These are phyloP conservation scores for Wallacemonas sp. DNA, from an alignment of 208 protist genomes.

Conservation along the genomic window DNA sequence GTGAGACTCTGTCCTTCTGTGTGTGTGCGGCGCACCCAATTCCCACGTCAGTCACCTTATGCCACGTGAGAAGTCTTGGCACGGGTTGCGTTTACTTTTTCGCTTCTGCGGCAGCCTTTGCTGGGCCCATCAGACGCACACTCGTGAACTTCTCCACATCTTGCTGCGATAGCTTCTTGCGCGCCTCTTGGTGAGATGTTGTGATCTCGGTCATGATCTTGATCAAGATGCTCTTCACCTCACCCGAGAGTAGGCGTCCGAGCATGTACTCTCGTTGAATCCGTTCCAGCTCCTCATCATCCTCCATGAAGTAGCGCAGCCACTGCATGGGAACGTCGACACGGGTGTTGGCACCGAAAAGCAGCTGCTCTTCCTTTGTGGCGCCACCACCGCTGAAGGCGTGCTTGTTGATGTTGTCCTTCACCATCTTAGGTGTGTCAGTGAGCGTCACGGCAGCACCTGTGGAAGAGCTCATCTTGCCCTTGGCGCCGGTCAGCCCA, in stretches of 20 bases:
- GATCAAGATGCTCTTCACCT: slow-evolving; percentile 97
- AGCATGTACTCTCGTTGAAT: slow-evolving; percentile 91
- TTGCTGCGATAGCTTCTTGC: slow-evolving; percentile 90
- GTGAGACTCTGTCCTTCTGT: no score
- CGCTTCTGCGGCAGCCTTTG: slow-evolving; percentile 32
- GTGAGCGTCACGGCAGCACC: slow-evolving; percentile 96
- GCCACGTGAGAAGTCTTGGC: no score
- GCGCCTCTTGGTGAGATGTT: slow-evolving; percentile 86
- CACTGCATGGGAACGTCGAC: slow-evolving; percentile 98
- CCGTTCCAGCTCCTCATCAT: slow-evolving; percentile 93
- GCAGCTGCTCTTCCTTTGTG: slow-evolving; percentile 97
- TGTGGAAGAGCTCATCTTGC: slow-evolving; percentile 98
- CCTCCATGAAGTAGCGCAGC: slow-evolving; percentile 98
- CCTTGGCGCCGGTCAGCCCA: slow-evolving; percentile 94
- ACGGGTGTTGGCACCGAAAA: slow-evolving; percentile 92
- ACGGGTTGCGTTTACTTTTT: background rate
- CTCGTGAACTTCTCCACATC: slow-evolving; percentile 71
- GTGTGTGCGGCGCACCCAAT: no score
- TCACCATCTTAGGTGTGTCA: slow-evolving; percentile 95
- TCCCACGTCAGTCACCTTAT: no score
- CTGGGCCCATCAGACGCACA: slow-evolving; percentile 67
- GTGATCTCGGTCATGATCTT: slow-evolving; percentile 88
- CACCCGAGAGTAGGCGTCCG: slow-evolving; percentile 95
- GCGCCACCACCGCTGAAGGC: slow-evolving; percentile 98
- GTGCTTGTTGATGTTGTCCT: slow-evolving; percentile 96